These are phyloP conservation scores for Cladosporium cucumerinum DNA, from an alignment of 2,329 filamentous ascomycete species.

Conservation along the genomic window DNA sequence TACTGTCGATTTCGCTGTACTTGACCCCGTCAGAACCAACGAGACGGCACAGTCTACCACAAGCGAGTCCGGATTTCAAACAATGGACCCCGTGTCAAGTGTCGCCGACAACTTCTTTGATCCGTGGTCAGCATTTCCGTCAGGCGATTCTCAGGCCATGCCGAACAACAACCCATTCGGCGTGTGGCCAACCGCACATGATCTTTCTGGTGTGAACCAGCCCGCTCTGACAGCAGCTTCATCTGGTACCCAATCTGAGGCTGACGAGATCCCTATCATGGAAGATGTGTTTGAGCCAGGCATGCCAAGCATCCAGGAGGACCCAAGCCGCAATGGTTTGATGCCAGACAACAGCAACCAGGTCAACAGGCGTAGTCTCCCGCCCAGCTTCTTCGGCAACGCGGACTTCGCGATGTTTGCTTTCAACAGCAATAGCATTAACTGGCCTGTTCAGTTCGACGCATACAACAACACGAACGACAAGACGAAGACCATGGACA, in stretches of 20 bases:
- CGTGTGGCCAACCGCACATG: slow-evolving; percentile 30
- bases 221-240: slow-evolving; percentile 39
- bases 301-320: slow-evolving; percentile 34
- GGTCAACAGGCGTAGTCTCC: slow-evolving; percentile 32
- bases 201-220: slow-evolving; percentile 29
- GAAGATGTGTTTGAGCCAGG: slow-evolving; percentile 32
- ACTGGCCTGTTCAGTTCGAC: slow-evolving; percentile 21
- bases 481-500: slow-evolving; percentile 1
- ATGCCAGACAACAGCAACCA: slow-evolving; percentile 11
- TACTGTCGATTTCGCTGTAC: slow-evolving; percentile 27
- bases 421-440: slow-evolving; percentile 20
- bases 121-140: slow-evolving; percentile 31
- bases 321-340: slow-evolving; percentile 20
- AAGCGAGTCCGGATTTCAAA: slow-evolving; percentile 25
- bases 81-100: slow-evolving; percentile 28
- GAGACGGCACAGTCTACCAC: slow-evolving; percentile 24
- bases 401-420: slow-evolving; percentile 23
- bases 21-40: slow-evolving; percentile 25
- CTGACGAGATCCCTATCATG: slow-evolving; percentile 36
- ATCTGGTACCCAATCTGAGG: slow-evolving; percentile 38
- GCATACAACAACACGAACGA: slow-evolving; percentile 11
- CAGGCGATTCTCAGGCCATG: slow-evolving; percentile 26
- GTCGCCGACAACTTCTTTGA: slow-evolving; percentile 29
- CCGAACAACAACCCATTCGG: slow-evolving; percentile 35
- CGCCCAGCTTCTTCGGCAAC: slow-evolving; percentile 32